Conservation (phyloP, 805 yeast species). For the Sugiyamaella mastotermitis region DNA sequence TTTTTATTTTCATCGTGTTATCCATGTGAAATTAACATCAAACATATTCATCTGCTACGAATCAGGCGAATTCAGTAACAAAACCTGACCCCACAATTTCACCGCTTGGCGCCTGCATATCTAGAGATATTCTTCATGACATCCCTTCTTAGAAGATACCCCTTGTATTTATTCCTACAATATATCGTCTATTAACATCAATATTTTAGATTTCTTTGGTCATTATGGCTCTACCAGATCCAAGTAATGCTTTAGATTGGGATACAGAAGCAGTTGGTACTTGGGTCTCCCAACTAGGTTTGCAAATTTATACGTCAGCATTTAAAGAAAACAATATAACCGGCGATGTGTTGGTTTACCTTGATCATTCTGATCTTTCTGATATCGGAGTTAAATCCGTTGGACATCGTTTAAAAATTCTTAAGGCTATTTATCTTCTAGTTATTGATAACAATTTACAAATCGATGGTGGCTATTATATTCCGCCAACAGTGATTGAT, state of each 20-base stretch:
- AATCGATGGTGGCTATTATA: constrained; percentile 22
- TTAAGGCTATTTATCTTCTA: constrained; percentile 53
- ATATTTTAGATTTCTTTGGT: too few species aligned
- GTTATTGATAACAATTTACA: constrained; percentile 24
- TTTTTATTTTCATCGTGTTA: too few species aligned
- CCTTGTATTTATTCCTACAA: constrained; percentile 1
- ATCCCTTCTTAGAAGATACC: too few species aligned
- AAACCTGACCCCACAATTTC: too few species aligned
- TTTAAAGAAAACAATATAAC: constrained; percentile 50
- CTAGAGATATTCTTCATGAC: too few species aligned
- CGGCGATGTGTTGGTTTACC: constrained; percentile 64
- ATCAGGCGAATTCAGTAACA: too few species aligned
- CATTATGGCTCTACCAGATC: neutral
- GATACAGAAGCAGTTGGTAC: constrained; percentile 16
- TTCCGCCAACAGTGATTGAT: constrained; percentile 30
- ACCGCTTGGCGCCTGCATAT: too few species aligned
- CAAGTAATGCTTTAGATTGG: constrained; percentile 21
- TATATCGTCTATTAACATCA: too few species aligned
- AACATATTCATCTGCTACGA: too few species aligned
- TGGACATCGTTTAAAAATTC: constrained; percentile 52
- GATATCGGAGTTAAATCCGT: constrained; percentile 61
- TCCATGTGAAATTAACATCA: too few species aligned
- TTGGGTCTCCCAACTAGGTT: constrained; percentile 20
- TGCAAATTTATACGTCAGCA: constrained; percentile 18
- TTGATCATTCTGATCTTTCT: constrained; percentile 62